Evolutionary conservation across 2,329 filamentous ascomycete genomes (phyloP).

Genomic region (Penicillium sp.): DNA sequence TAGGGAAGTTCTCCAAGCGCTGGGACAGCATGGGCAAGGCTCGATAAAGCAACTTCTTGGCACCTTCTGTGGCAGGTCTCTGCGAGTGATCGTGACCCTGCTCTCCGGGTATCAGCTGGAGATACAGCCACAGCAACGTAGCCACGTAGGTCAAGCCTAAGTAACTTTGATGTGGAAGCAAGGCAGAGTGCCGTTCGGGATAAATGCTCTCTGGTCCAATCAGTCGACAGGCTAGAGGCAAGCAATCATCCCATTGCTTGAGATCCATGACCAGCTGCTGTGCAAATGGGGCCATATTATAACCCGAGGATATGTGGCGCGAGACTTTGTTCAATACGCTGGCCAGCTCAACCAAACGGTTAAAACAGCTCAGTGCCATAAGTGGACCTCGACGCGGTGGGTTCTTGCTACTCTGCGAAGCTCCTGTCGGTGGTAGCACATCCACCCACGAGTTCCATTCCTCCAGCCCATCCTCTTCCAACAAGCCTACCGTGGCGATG

Average conservation of each 20-base stretch:
- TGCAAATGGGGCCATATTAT: constrained; percentile 31
- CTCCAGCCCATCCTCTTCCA: constrained; percentile 69
- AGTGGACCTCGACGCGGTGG: constrained; percentile 41
- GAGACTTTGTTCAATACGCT: constrained; percentile 39
- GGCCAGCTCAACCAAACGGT: constrained; percentile 49
- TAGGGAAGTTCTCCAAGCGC: constrained; percentile 41
- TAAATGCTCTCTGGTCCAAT: constrained; percentile 40
- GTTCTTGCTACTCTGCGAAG: constrained; percentile 28
- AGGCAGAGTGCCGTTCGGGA: constrained; percentile 37
- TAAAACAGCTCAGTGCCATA: constrained; percentile 56
- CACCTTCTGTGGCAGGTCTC: constrained; percentile 36
- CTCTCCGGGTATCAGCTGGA: constrained; percentile 35
- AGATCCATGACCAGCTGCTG: constrained; percentile 40
- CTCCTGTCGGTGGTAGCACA: constrained; percentile 37
- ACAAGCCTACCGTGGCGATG: constrained; percentile 48
- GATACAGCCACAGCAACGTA: constrained; percentile 39
- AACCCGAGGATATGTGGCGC: constrained; percentile 31
- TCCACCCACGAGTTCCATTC: constrained; percentile 75
- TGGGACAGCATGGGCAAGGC: constrained; percentile 38
- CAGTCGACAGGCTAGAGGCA: constrained; percentile 40
- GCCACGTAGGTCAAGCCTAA: constrained; percentile 40
- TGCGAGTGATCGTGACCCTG: constrained; percentile 33
- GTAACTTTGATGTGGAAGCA: constrained; percentile 45
- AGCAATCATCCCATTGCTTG: constrained; percentile 38
- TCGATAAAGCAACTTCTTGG: constrained; percentile 40